Base-by-base conservation (phyloP, 2,329 filamentous ascomycete genomes). In the Aspergillus quadricinctus region DNA sequence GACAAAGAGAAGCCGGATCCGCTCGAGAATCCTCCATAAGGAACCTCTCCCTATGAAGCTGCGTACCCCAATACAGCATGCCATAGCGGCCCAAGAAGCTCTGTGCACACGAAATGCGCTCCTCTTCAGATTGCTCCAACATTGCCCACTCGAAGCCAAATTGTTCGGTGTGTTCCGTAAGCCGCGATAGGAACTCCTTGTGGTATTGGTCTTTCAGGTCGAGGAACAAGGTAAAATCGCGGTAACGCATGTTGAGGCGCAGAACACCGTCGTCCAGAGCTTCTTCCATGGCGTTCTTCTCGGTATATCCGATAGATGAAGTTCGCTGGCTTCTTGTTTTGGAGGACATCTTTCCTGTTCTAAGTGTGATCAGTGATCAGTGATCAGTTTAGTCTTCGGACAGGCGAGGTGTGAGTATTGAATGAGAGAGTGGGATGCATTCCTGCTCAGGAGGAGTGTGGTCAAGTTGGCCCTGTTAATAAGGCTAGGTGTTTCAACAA, bases 141-240 rank as follows among this genome's bases (percentile, higher is more conserved):
- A 57, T 51, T 1, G 25, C 48, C 65, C 65, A 68, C 1, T 25
- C 19, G 9, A 52, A 61, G 0, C 40, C 45, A 3, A 17, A 45
- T 0, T 41, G 4, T 14, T 58, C 45, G 1, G 55, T 60, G 29
- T 65, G 54, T 1, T 61, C 50, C 11, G 52, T 52, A 5, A 67
- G 46, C 3, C 35, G 50, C 4, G 14, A 50, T n/a, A 65, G 43
- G 40, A 67, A 64, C 17, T 59, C 37, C 2, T 37, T 37, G 27
- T 63, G 59, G 35, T 62, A 54, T 2, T 53, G 48, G 1, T 56
- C 49, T 21, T 65, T 62, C 27, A 69, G 28, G 49, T 67, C 66
- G 0, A 69, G 59, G 11, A 68, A 63, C 3, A 50, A 52, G 1
- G 62, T 60, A 14, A 69, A 68, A 5, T 61, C 57, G 1, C 61